Percentiles rank a stretch among this genome's conserved stretches.
phyloP scores from a whole-genome alignment of 2,329 filamentous ascomycete species.

The Aspergillus felis region DNA sequence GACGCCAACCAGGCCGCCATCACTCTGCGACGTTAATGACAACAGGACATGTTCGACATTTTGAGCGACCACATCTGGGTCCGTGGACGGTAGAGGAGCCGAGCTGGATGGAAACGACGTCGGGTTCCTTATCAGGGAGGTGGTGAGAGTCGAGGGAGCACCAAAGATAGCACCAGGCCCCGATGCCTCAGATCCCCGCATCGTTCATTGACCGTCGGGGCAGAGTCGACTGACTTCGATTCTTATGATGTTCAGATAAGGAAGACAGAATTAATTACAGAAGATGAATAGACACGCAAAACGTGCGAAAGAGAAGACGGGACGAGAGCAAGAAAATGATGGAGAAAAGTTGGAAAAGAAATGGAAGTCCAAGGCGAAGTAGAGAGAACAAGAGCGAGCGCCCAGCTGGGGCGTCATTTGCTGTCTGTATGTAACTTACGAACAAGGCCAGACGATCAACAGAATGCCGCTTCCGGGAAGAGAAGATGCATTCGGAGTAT shows the following conservation, averaged over 20 bases:
- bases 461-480: not conserved
- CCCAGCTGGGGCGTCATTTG: not conserved
- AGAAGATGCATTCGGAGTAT: not conserved
- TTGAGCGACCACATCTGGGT: slow-evolving; percentile 12
- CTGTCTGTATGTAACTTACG: not conserved
- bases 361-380: not conserved
- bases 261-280: not conserved
- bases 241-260: not conserved
- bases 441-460: too few relatives aligned
- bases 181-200: slow-evolving; percentile 39
- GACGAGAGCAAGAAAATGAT: not conserved
- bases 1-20: slow-evolving; percentile 24
- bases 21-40: slow-evolving; percentile 21
- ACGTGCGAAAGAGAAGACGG: not conserved
- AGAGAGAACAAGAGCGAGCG: slow-evolving; percentile 10
- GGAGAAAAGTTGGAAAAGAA: not conserved
- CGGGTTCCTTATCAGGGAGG: slow-evolving; percentile 26
- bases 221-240: not conserved
- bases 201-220: slow-evolving; percentile 29
- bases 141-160: slow-evolving; percentile 33
- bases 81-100: slow-evolving; percentile 10
- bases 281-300: not conserved
- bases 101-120: slow-evolving; percentile 23
- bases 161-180: slow-evolving; percentile 32
- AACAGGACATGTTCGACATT: slow-evolving; percentile 40